A percentile compares a stretch with the other conserved stretches of the same genome.
Conservation (phyloP, 352 stramenopile genomes). For the Blastocystis sp. region DNA sequence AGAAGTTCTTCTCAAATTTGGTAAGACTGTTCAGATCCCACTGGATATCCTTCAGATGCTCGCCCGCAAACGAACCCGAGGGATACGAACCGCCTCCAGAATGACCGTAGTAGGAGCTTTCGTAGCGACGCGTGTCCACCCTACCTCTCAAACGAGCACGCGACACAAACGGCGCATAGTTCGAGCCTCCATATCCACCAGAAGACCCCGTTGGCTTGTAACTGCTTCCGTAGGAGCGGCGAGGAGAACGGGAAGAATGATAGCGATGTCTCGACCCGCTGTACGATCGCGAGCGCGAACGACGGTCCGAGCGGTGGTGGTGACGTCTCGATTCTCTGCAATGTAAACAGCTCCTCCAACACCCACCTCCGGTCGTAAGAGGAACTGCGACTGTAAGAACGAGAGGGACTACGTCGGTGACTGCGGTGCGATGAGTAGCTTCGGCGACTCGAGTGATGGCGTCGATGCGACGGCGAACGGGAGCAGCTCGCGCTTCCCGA, state of each 20-base stretch:
- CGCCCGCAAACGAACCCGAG: not conserved
- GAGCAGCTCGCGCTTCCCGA: not conserved
- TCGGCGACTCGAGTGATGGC: slow-evolving; percentile 47
- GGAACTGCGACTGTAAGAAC: not conserved
- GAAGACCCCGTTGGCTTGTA: not conserved
- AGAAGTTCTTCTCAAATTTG: slow-evolving; percentile 97
- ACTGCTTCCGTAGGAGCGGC: not conserved
- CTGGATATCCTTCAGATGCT: slow-evolving; percentile 71
- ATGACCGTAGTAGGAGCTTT: slow-evolving; percentile 29
- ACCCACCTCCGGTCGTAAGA: not conserved
- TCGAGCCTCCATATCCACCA: not conserved
- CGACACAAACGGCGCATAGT: not conserved
- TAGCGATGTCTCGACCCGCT: not conserved
- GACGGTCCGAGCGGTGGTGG: not conserved
- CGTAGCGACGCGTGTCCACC: slow-evolving; percentile 37
- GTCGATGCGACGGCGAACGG: slow-evolving; percentile 26
- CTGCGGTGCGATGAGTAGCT: slow-evolving; percentile 19
- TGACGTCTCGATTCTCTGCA: not conserved
- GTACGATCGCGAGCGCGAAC: slow-evolving; percentile 35
- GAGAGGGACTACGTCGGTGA: slow-evolving; percentile 2
- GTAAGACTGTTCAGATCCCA: slow-evolving; percentile 83
- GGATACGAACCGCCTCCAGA: not conserved
- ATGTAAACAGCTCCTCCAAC: not conserved
- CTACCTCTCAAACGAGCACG: not conserved
- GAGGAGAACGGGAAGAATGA: not conserved